Evolutionary conservation across 2,329 filamentous ascomycete genomes (phyloP).

Genomic region (Colletotrichum echinochloae): DNA sequence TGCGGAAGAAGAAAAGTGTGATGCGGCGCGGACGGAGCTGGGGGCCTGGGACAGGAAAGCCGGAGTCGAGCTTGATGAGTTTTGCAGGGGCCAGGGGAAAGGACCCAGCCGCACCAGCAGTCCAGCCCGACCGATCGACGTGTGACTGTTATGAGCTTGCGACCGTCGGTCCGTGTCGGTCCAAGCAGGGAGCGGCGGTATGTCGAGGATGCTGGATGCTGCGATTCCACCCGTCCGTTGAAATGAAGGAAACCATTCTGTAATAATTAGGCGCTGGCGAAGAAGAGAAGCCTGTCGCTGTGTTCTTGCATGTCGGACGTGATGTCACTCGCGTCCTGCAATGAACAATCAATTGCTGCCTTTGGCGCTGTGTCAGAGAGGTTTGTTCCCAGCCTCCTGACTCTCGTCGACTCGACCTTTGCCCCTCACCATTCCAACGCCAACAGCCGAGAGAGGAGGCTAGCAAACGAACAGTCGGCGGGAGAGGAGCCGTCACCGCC

Average conservation of each 20-base stretch:
- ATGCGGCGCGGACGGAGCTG: slow-evolving; percentile 36
- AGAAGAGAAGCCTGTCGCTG: neutral
- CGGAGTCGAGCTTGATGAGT: slow-evolving; percentile 24
- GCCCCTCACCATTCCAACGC: slow-evolving; percentile 37
- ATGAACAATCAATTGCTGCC: neutral
- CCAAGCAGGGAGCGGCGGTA: neutral
- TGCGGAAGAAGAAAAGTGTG: slow-evolving; percentile 38
- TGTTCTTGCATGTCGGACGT: neutral
- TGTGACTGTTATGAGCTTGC: slow-evolving; percentile 7
- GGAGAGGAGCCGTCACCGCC: slow-evolving; percentile 37
- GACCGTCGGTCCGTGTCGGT: slow-evolving; percentile 3
- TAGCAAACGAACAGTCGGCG: slow-evolving; percentile 23
- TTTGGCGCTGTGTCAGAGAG: neutral
- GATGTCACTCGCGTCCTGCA: neutral
- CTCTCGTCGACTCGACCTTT: slow-evolving; percentile 22
- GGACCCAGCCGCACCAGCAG: slow-evolving; percentile 10
- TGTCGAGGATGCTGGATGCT: neutral
- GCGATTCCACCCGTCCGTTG: neutral
- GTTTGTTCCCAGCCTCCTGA: slow-evolving; percentile 29
- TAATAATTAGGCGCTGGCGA: slow-evolving; percentile 3
- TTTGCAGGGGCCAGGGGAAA: neutral
- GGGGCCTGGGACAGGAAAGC: slow-evolving; percentile 31
- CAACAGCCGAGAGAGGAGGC: slow-evolving; percentile 34
- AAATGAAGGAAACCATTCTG: slow-evolving; percentile 1
- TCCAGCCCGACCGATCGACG: slow-evolving; percentile 37